These are phyloP conservation scores for Fragosphaeria purpurea DNA, from an alignment of 2,329 filamentous ascomycete species.

Conservation along the genomic window DNA sequence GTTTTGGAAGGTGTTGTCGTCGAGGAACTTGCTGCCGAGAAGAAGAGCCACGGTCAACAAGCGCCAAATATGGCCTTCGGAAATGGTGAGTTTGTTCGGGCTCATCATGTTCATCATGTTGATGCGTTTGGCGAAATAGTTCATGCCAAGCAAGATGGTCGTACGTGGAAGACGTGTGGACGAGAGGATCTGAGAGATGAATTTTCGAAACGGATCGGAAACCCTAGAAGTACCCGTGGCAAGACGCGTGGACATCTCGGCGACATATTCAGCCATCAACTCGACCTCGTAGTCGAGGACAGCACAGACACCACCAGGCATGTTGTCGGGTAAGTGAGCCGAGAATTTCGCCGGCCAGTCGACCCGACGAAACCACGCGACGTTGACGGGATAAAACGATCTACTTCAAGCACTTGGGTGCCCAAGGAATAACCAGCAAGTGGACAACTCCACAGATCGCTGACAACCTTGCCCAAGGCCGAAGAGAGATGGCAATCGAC, in stretches of 20 bases:
- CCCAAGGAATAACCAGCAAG: constrained; percentile 16
- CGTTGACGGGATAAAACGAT: constrained; percentile 16
- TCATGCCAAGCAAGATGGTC: constrained; percentile 82
- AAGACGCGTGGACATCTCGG: constrained; percentile 66
- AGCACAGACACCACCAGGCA: constrained; percentile 78
- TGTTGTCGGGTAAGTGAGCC: constrained; percentile 28
- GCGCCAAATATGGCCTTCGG: constrained; percentile 69
- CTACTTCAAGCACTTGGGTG: constrained; percentile 31
- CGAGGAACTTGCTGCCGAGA: constrained; percentile 87
- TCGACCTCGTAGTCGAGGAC: constrained; percentile 97
- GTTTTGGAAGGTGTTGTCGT: constrained; percentile 97
- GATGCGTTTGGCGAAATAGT: constrained; percentile 77
- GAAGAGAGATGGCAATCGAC: constrained; percentile 23
- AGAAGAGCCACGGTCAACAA: constrained; percentile 78
- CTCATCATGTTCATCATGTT: constrained; percentile 55
- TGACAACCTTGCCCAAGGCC: constrained; percentile 24
- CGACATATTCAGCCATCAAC: constrained; percentile 89
- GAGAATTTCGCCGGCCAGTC: constrained; percentile 12
- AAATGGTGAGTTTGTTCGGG: constrained; percentile 39
- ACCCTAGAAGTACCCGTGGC: constrained; percentile 45
- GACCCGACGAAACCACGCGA: constrained; percentile 1
- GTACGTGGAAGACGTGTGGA: constrained; percentile 85
- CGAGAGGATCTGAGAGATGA: constrained; percentile 80
- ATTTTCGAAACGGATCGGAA: constrained; percentile 67
- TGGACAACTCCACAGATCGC: constrained; percentile 19